Percentiles rank a stretch among this genome's conserved stretches.
phyloP scores from a whole-genome alignment of 2,329 filamentous ascomycete genomes.

The Mycocentrospora acerina region DNA sequence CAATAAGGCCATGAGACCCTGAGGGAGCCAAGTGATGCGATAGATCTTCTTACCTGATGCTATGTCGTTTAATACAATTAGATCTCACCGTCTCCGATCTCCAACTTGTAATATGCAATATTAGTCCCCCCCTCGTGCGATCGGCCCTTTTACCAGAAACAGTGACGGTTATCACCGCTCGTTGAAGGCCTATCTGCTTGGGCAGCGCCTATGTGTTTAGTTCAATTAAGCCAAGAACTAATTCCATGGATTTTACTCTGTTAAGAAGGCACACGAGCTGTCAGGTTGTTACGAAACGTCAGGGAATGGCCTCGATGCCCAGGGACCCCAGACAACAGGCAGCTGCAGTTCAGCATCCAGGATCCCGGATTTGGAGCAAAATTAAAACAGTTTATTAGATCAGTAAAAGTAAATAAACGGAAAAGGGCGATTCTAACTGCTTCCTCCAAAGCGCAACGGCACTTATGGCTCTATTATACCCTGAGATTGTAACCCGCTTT shows the following conservation, averaged over 20 bases:
- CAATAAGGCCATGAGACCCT: too few species aligned
- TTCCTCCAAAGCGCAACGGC: constrained; percentile 7
- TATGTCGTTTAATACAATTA: too few species aligned
- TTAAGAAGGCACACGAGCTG: not conserved
- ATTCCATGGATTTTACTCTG: constrained; percentile 1
- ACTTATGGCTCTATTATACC: constrained; percentile 5
- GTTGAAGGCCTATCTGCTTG: constrained; percentile 11
- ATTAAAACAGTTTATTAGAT: too few species aligned
- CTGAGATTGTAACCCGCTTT: constrained; percentile 16
- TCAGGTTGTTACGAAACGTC: not conserved
- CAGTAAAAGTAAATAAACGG: constrained; percentile 5
- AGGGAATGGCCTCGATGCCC: too few species aligned
- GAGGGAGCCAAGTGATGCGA: too few species aligned
- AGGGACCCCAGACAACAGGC: too few species aligned
- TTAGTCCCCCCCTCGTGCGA: constrained; percentile 16
- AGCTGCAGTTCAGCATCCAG: constrained; percentile 1
- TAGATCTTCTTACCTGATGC: too few species aligned
- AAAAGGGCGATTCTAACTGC: constrained; percentile 4
- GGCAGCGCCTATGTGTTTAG: constrained; percentile 11
- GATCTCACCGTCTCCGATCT: constrained; percentile 15
- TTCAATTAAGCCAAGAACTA: constrained; percentile 9
- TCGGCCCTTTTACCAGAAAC: constrained; percentile 22
- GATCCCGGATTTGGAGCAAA: constrained; percentile 3
- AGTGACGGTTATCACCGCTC: constrained; percentile 26
- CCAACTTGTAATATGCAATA: constrained; percentile 12